Base-by-base conservation (phyloP, 2,329 filamentous ascomycete genomes). In the Xylariaceae sp. region DNA sequence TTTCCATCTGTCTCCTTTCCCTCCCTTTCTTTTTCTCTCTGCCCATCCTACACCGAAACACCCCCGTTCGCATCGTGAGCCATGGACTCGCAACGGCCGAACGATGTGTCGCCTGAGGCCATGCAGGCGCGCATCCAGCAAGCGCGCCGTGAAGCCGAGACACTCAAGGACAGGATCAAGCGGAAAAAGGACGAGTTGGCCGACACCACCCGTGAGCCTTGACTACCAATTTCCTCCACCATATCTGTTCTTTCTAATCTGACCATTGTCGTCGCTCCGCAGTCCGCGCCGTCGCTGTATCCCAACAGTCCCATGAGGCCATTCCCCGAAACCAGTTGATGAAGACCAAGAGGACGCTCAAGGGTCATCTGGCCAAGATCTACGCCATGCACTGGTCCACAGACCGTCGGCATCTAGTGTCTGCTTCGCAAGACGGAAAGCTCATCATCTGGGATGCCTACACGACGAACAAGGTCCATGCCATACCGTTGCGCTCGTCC, bases 321-420 rank as follows among this genome's bases (percentile, higher is more conserved):
- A 83, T 98, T 61, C 90, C 92, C 55, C 86, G 87, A 70, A 93
- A 94, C 70, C 79, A 83, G 66, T 80, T 92, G 66, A 97, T 98
- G 93, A 95, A 93, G 79, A 88, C 92, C 55, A 93, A 95, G 76
- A 87, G 90, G 63, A 96, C 91, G 40, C 79, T 98, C 57, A 97
- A 97, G 76, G 93, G 93, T 56, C 93, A 98, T 78, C 75, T 98
- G 57, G 93, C 93, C 62, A 98, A 98, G 76, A 98, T 98, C 63
- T 98, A 98, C 71, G 93, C 93, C 62, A 98, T 98, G 93, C 93
- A 98, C 76, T 98, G 93, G 93, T 97, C 93, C 25, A 98, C 93
- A 55, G 93, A 98, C 72, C 84, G 93, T 65, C 85, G 93, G 70
- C 93, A 97, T 71, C 82, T 97, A 50, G 93, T 98, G 42, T 97